Evolutionary conservation across 2,329 filamentous ascomycete genomes (phyloP), one percentile per base, ranked within the genome.

Genomic region (Calonectria henricotiae): DNA sequence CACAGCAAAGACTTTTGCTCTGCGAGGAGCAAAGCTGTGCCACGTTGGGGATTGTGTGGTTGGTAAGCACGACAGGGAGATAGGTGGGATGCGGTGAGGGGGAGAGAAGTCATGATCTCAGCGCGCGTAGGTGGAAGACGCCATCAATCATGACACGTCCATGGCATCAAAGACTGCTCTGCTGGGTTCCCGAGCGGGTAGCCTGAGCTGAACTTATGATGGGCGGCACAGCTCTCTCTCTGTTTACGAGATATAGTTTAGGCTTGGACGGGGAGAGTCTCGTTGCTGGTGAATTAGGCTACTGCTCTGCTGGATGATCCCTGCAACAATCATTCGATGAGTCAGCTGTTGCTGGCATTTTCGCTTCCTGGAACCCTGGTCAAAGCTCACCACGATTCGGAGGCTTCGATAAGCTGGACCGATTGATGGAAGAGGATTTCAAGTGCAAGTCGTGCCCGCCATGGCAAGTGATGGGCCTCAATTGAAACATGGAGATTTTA

Each of bases 11-110:
- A 37, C 35, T 37, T 32, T 5, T 30, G 46, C 9, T 23, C 43
- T 46, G 43, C 35, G 35, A 37, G 35, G 35, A 37, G 35, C 35
- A 37, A 46, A 37, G 61, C 44, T 27, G 32, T 55, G 62, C 62
- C 30, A 35, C 49, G 62, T 64, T 39, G 32, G 30, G 44, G 61
- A 30, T 17, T 47, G 9, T 44, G 44, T 35, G 62, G 39, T 66
- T 66, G 64, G 64, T 66, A 66, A 66, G 51, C 64, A 66, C 43
- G 47, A 55, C 41, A 20, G 20, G 20, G 35, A 1, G 5, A 3
- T 17, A n/a, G 46, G 62, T 65, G 62, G 62, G 62, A 46, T 58
- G 27, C n/a, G 17, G 27, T 11, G 35, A 37, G 41, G 39, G 9
- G 58, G 11, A n/a, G 47, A 32, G 49, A 1, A 25, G 17, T 47